Conservation (phyloP, 2,329 filamentous ascomycete species). For the Colletotrichum sp. region DNA sequence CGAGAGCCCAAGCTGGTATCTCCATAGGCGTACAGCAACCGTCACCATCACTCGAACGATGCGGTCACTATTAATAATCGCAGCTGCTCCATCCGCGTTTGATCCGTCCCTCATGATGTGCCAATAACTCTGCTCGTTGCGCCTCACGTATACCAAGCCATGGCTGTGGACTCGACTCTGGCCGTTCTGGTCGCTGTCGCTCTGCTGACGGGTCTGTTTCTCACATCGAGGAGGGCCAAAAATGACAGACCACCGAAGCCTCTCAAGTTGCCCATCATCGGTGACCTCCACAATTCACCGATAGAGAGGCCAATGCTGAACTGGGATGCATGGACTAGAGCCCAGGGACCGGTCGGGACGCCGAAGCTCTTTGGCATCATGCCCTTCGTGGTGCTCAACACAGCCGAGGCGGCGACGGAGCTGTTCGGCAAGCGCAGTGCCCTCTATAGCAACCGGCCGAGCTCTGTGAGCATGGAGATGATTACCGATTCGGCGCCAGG, state of each 20-base stretch:
- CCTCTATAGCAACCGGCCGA: slow-evolving; percentile 25
- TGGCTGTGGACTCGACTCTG: background rate
- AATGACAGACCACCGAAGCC: background rate
- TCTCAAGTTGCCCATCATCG: slow-evolving; percentile 24
- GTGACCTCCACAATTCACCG: slow-evolving; percentile 25
- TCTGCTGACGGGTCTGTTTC: background rate
- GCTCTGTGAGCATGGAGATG: slow-evolving; percentile 28
- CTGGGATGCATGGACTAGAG: slow-evolving; percentile 24
- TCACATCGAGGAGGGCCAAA: background rate
- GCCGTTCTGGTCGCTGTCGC: background rate
- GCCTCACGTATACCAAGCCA: background rate
- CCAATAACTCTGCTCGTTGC: too few species aligned
- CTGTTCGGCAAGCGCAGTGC: slow-evolving; percentile 25
- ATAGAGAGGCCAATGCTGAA: slow-evolving; percentile 21
- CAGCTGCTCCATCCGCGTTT: background rate
- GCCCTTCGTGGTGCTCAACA: slow-evolving; percentile 24
- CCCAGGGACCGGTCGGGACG: slow-evolving; percentile 19
- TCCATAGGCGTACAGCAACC: background rate
- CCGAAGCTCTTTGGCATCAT: slow-evolving; percentile 26
- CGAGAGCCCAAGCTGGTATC: background rate
- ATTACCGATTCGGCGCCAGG: slow-evolving; percentile 25
- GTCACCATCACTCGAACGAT: background rate
- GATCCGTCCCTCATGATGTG: background rate
- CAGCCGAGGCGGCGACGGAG: slow-evolving; percentile 22
- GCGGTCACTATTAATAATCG: background rate